Evolutionary conservation across 2,329 filamentous ascomycete genomes (phyloP), one percentile per base, ranked within the genome.

Genomic region (Aspergillus flavus): DNA sequence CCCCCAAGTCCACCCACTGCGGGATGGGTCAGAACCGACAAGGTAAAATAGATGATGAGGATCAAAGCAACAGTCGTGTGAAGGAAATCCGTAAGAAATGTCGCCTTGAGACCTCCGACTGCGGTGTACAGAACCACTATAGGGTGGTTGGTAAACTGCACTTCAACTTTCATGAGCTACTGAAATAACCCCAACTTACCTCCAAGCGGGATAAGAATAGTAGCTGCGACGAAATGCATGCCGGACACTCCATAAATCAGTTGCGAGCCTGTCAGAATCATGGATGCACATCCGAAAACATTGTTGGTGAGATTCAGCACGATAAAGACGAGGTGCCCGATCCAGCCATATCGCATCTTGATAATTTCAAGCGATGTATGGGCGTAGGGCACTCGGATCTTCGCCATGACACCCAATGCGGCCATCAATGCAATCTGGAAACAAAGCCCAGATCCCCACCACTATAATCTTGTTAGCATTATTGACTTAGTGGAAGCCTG

Each of bases 401-500:
- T 85, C 14, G 80, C 80, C 52, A 83, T 70, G 7, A 85, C 81
- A 4, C 82, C 83, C 1, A 85, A 73, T 1, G 77, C 76, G 2
- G 82, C 81, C 79, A 85, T 84, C 39, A 84, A 71, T 6, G 81
- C 81, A 59, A 84, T 83, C 69, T 84, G 80, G 57, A 83, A 83
- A 45, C 74, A 80, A 12, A 80, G 75, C 11, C 78, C 79, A 55
- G 73, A 73, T 48, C 72, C 76, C 73, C 74, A 78, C 76, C 76
- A 78, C 69, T 76, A 57, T 19, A 0, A 4, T 7, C 2, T n/a
- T 19, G 11, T 59, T 59, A 60, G 66, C 43, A 48, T 26, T 6
- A 1, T n/a, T 5, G 0, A 48, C 1, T 10, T 11, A 19, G 1
- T 16, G 3, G 26, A 19, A 2, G 23, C 1, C 9, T 50, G 16